A percentile compares a stretch with the other conserved stretches of the same genome.
Conservation (phyloP, 148 eudicot genomes). For the Arctostaphylos glauca region DNA sequence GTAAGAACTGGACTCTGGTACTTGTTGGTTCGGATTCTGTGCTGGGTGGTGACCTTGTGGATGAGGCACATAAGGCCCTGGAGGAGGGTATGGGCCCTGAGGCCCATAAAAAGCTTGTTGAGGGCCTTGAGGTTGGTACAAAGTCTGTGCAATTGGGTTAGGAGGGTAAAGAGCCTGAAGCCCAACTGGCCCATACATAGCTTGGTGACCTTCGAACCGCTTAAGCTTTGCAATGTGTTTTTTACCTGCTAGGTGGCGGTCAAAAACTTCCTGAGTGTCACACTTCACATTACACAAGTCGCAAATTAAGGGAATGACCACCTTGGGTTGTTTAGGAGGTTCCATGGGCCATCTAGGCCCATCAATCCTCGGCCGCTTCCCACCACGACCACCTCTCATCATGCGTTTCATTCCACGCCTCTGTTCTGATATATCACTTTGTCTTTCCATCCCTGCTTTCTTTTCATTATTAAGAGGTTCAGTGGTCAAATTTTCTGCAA, state of each 20-base stretch:
- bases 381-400: slow-evolving; percentile 34
- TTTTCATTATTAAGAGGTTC: slow-evolving; percentile 21
- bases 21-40: slow-evolving; percentile 21
- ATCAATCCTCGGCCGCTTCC: slow-evolving; percentile 26
- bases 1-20: slow-evolving; percentile 8
- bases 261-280: slow-evolving; percentile 41
- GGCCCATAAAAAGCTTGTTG: slow-evolving; percentile 25
- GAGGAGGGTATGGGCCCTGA: slow-evolving; percentile 25
- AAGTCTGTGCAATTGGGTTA: slow-evolving; percentile 29
- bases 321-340: slow-evolving; percentile 32
- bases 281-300: slow-evolving; percentile 41
- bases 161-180: slow-evolving; percentile 44
- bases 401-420: slow-evolving; percentile 33
- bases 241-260: slow-evolving; percentile 33
- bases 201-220: slow-evolving; percentile 37
- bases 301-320: slow-evolving; percentile 36
- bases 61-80: slow-evolving; percentile 20
- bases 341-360: slow-evolving; percentile 9
- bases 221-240: slow-evolving; percentile 37
- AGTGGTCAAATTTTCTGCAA: slow-evolving; percentile 18
- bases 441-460: slow-evolving; percentile 14
- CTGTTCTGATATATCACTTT: slow-evolving; percentile 13
- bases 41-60: slow-evolving; percentile 12
- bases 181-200: slow-evolving; percentile 35
- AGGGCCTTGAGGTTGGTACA: slow-evolving; percentile 23